phyloP scores from a whole-genome alignment of 2,329 filamentous ascomycete genomes.

The Penicillium corylophilum region DNA sequence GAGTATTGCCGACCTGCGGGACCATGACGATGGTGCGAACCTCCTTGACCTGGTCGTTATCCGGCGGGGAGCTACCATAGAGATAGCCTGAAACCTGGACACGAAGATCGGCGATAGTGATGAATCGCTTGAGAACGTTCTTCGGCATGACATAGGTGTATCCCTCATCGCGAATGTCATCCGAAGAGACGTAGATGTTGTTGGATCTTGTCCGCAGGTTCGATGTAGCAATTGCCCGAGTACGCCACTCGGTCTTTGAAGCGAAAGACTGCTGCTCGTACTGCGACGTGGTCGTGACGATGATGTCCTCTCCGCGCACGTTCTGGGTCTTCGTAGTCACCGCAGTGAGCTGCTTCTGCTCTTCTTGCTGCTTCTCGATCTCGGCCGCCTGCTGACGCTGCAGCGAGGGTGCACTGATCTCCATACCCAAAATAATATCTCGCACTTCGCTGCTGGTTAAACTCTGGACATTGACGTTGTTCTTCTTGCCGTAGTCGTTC shows the following conservation, averaged over 20 bases:
- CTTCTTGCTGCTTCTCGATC: slow-evolving; percentile 98
- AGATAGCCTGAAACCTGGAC: slow-evolving; percentile 96
- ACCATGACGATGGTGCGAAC: slow-evolving; percentile 96
- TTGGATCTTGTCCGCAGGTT: slow-evolving; percentile 92
- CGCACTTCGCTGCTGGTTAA: slow-evolving; percentile 95
- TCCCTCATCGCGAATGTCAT: slow-evolving; percentile 86
- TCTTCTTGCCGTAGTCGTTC: slow-evolving; percentile 99
- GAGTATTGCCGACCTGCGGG: slow-evolving; percentile 89
- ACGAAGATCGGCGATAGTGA: slow-evolving; percentile 91
- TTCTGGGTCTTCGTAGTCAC: slow-evolving; percentile 99
- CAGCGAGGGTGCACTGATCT: slow-evolving; percentile 96
- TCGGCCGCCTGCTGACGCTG: slow-evolving; percentile 97
- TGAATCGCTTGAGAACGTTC: slow-evolving; percentile 97
- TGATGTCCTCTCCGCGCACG: slow-evolving; percentile 93
- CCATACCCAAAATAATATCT: slow-evolving; percentile 99
- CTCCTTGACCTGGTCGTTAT: slow-evolving; percentile 97
- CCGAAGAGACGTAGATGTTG: slow-evolving; percentile 97
- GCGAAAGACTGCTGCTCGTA: slow-evolving; percentile 98
- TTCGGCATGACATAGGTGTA: slow-evolving; percentile 99
- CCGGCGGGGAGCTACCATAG: slow-evolving; percentile 86
- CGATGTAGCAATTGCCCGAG: slow-evolving; percentile 90
- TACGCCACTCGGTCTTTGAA: slow-evolving; percentile 98
- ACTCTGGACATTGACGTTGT: slow-evolving; percentile 98
- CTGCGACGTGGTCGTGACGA: slow-evolving; percentile 95
- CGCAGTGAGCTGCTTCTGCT: slow-evolving; percentile 92